Evolutionary conservation across 1,139 yeast genomes (phyloP).

Genomic region (Debaryomyces nepalensis): DNA sequence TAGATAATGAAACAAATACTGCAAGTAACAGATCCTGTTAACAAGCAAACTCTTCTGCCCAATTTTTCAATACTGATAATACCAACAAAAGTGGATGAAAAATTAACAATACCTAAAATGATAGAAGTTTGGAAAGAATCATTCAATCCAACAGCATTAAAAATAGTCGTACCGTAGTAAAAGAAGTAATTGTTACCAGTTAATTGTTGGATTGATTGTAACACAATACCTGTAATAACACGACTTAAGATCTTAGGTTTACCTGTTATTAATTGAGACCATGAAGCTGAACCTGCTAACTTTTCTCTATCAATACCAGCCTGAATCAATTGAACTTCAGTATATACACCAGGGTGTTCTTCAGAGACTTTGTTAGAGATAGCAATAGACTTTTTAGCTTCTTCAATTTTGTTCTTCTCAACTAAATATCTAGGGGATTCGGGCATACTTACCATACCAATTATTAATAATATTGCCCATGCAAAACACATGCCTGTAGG

Average conservation of each 20-base stretch:
- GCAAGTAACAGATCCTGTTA: constrained; percentile 55
- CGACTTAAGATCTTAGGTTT: constrained; percentile 67
- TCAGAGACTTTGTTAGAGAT: constrained; percentile 61
- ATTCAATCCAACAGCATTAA: constrained; percentile 71
- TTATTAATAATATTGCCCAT: constrained; percentile 55
- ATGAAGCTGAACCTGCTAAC: constrained; percentile 66
- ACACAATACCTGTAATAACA: constrained; percentile 61
- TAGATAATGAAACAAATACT: constrained; percentile 60
- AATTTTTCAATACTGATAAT: constrained; percentile 66
- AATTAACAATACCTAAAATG: constrained; percentile 76
- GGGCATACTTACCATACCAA: constrained; percentile 63
- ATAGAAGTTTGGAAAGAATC: constrained; percentile 80
- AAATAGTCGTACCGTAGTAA: constrained; percentile 80
- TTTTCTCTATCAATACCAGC: constrained; percentile 69
- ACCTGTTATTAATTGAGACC: constrained; percentile 69
- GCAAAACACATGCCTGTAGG: constrained; percentile 65
- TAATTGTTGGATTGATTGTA: constrained; percentile 75
- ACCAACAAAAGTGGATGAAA: constrained; percentile 71
- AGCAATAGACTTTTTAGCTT: constrained; percentile 58
- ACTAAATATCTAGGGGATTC: constrained; percentile 64
- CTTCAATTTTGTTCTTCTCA: constrained; percentile 44
- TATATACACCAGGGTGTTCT: constrained; percentile 59
- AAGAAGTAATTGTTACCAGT: constrained; percentile 84
- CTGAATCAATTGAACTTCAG: constrained; percentile 62
- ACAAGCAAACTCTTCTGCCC: constrained; percentile 72